These are phyloP conservation scores for Colletotrichum spaethianum DNA, from an alignment of 2,329 filamentous ascomycete genomes.

Conservation along the genomic window DNA sequence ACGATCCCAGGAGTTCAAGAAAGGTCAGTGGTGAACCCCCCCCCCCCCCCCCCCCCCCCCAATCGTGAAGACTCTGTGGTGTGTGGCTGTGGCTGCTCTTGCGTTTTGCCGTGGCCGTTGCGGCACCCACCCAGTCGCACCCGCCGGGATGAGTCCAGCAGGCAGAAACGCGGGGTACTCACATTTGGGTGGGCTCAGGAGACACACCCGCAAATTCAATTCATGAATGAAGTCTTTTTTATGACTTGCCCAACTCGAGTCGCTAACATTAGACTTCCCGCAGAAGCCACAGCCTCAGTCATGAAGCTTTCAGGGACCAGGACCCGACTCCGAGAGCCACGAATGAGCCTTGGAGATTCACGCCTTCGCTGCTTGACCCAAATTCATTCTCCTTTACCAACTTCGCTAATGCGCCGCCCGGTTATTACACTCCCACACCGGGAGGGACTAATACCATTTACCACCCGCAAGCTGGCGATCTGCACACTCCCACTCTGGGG, in stretches of 20 bases:
- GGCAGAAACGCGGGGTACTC: constrained; percentile 35
- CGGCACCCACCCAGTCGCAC: constrained; percentile 14
- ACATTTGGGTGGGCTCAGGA: constrained; percentile 7
- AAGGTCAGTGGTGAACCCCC: constrained; percentile 36
- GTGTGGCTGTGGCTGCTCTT: background rate
- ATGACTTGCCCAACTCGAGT: background rate
- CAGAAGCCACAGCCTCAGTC: constrained; percentile 62
- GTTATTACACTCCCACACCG: constrained; percentile 91
- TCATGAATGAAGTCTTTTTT: background rate
- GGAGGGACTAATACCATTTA: constrained; percentile 85
- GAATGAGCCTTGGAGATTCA: constrained; percentile 89
- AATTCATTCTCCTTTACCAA: constrained; percentile 85
- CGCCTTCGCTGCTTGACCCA: constrained; percentile 89
- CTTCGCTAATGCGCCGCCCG: constrained; percentile 84
- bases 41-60: background rate
- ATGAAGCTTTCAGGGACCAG: constrained; percentile 73
- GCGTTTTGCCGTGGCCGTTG: constrained; percentile 4
- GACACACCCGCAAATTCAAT: background rate
- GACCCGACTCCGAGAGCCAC: constrained; percentile 87
- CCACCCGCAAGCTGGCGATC: constrained; percentile 86
- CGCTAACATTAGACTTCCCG: constrained; percentile 37
- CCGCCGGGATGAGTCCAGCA: constrained; percentile 22
- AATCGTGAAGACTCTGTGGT: background rate
- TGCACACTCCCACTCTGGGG: constrained; percentile 85
- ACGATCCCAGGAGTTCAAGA: constrained; percentile 33